Conservation (phyloP, 345 rosid species). For the Isatis tinctoria region DNA sequence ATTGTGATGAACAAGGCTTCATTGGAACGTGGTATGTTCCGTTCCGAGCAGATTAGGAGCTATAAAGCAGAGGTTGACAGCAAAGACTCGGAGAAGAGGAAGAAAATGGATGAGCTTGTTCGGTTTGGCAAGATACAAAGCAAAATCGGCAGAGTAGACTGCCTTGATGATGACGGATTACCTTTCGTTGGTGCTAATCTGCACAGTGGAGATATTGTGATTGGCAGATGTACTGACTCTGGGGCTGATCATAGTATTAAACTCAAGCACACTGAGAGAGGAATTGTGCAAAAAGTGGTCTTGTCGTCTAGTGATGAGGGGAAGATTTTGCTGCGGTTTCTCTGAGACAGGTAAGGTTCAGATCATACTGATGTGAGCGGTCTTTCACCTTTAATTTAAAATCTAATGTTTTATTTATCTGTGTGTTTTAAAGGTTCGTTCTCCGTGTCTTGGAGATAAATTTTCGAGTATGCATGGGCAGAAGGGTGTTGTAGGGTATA, state of each 20-base stretch:
- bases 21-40: slow-evolving; percentile 86
- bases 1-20: slow-evolving; percentile 93
- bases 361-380: background rate
- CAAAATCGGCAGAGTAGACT: slow-evolving; percentile 71
- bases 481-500: slow-evolving; percentile 87
- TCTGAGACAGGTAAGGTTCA: slow-evolving; percentile 64
- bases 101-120: slow-evolving; percentile 51
- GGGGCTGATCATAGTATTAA: slow-evolving; percentile 81
- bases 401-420: background rate
- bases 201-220: slow-evolving; percentile 81
- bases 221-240: slow-evolving; percentile 76
- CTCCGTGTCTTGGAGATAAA: slow-evolving; percentile 90
- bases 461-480: slow-evolving; percentile 99
- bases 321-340: slow-evolving; percentile 79
- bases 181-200: slow-evolving; percentile 80
- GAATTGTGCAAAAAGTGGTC: slow-evolving; percentile 86
- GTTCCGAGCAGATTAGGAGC: slow-evolving; percentile 81
- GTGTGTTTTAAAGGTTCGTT: slow-evolving; percentile 52
- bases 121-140: slow-evolving; percentile 70
- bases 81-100: slow-evolving; percentile 62
- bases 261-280: slow-evolving; percentile 86
- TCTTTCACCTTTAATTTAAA: background rate
- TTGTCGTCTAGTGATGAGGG: slow-evolving; percentile 94
- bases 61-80: slow-evolving; percentile 89
- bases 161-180: slow-evolving; percentile 91